These are phyloP conservation scores for Margaritispora aquatica DNA, from an alignment of 495 filamentous ascomycete genomes.

Conservation along the genomic window DNA sequence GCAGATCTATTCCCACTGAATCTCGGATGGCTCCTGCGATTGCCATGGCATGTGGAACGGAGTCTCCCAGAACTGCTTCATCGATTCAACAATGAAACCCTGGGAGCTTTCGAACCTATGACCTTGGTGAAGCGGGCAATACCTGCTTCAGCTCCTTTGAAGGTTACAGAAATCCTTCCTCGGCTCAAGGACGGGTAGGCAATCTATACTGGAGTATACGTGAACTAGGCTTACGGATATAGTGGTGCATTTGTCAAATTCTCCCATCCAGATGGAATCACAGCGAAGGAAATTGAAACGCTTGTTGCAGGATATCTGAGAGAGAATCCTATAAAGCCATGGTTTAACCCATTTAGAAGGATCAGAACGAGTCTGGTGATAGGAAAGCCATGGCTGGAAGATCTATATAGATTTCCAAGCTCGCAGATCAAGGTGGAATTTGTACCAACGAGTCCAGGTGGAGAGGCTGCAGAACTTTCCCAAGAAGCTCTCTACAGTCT, in stretches of 20 bases:
- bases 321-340: constrained; percentile 71
- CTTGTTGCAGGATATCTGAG: constrained; percentile 42
- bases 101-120: constrained; percentile 55
- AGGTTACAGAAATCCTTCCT: constrained; percentile 72
- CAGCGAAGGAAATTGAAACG: constrained; percentile 53
- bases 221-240: constrained; percentile 1
- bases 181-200: constrained; percentile 70
- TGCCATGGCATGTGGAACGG: constrained; percentile 48
- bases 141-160: constrained; percentile 49
- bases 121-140: constrained; percentile 57
- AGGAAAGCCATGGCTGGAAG: constrained; percentile 92
- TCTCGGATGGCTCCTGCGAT: constrained; percentile 58
- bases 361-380: constrained; percentile 64
- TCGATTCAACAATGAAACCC: constrained; percentile 51
- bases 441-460: constrained; percentile 58
- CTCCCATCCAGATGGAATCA: constrained; percentile 45
- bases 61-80: constrained; percentile 56
- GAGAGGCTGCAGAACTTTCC: constrained; percentile 64
- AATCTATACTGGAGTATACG: not conserved
- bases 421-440: constrained; percentile 76
- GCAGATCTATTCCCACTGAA: constrained; percentile 80
- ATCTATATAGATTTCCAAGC: constrained; percentile 78
- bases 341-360: constrained; percentile 78
- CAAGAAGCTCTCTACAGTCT: constrained; percentile 81
- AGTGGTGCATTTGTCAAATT: constrained; percentile 87